These are phyloP conservation scores for Huntiella decipiens DNA, from an alignment of 2,329 filamentous ascomycete species.

Conservation along the genomic window DNA sequence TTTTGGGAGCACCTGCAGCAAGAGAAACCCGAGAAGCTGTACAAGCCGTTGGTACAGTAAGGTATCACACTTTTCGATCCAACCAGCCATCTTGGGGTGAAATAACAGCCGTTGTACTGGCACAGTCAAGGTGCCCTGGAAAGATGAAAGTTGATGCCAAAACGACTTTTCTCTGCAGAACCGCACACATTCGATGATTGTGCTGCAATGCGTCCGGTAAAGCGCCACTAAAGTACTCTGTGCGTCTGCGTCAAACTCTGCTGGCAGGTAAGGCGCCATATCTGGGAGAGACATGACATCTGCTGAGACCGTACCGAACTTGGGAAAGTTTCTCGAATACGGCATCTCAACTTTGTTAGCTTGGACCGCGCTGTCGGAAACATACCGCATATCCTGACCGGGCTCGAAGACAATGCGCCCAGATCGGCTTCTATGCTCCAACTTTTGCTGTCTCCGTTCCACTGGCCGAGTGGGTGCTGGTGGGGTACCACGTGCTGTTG, in stretches of 20 bases:
- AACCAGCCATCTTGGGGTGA: conserved; percentile 61
- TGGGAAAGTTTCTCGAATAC: conserved; percentile 30
- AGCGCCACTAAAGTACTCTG: conserved; percentile 71
- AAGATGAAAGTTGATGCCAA: conserved; percentile 84
- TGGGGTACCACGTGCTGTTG: neutral
- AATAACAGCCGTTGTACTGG: conserved; percentile 86
- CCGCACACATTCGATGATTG: conserved; percentile 82
- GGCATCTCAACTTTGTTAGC: conserved; percentile 41
- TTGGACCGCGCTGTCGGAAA: conserved; percentile 31
- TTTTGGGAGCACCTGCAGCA: conserved; percentile 77
- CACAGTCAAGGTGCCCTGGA: conserved; percentile 90
- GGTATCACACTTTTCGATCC: conserved; percentile 93
- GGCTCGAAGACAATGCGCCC: conserved; percentile 8
- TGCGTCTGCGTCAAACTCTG: conserved; percentile 67
- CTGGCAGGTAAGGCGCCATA: conserved; percentile 64
- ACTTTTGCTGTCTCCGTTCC: neutral
- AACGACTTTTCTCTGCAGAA: conserved; percentile 96
- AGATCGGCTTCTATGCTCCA: conserved; percentile 1
- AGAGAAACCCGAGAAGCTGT: conserved; percentile 71
- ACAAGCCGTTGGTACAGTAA: conserved; percentile 96
- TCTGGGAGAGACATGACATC: conserved; percentile 65
- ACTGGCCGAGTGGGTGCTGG: neutral
- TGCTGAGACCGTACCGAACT: conserved; percentile 32
- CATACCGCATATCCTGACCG: conserved; percentile 8
- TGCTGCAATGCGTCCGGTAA: conserved; percentile 89